Evolutionary conservation across 2,329 filamentous ascomycete genomes (phyloP).

Genomic region (Aspergillus oerlinghausenensis): DNA sequence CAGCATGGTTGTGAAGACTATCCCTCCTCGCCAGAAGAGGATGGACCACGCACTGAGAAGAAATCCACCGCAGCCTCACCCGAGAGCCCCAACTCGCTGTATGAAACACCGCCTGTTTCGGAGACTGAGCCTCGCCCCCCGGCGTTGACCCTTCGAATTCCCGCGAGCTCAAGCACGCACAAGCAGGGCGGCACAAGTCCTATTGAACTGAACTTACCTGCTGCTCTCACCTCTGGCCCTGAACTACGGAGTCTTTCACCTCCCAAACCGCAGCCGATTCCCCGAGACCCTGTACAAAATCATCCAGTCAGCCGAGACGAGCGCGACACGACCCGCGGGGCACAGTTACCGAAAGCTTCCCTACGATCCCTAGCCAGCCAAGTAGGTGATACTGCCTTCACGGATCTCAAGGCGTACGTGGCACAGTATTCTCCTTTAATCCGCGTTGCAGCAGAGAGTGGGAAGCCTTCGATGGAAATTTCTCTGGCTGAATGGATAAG

Average conservation of each 20-base stretch:
- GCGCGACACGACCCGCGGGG: slow-evolving; percentile 14
- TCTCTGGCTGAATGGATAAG: slow-evolving; percentile 65
- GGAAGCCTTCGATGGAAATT: slow-evolving; percentile 61
- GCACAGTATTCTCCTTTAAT: slow-evolving; percentile 73
- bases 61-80: slow-evolving; percentile 11
- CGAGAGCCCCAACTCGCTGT: slow-evolving; percentile 19
- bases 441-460: slow-evolving; percentile 68
- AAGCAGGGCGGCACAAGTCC: slow-evolving; percentile 17
- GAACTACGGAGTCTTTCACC: slow-evolving; percentile 14
- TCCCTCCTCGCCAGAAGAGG: slow-evolving; percentile 25
- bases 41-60: slow-evolving; percentile 6
- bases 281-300: slow-evolving; percentile 9
- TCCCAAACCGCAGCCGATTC: slow-evolving; percentile 8
- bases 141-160: slow-evolving; percentile 24
- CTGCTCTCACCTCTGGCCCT: slow-evolving; percentile 20
- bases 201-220: slow-evolving; percentile 21
- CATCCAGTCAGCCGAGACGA: slow-evolving; percentile 14
- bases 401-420: slow-evolving; percentile 66
- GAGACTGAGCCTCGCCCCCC: slow-evolving; percentile 21
- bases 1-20: slow-evolving; percentile 39
- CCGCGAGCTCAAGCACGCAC: slow-evolving; percentile 19
- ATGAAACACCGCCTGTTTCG: slow-evolving; percentile 27
- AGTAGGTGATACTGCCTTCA: slow-evolving; percentile 61
- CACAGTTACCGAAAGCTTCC: slow-evolving; percentile 29
- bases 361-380: slow-evolving; percentile 37